phyloP scores from a whole-genome alignment of 2,329 filamentous ascomycete species.

The Fusarium torreyae region DNA sequence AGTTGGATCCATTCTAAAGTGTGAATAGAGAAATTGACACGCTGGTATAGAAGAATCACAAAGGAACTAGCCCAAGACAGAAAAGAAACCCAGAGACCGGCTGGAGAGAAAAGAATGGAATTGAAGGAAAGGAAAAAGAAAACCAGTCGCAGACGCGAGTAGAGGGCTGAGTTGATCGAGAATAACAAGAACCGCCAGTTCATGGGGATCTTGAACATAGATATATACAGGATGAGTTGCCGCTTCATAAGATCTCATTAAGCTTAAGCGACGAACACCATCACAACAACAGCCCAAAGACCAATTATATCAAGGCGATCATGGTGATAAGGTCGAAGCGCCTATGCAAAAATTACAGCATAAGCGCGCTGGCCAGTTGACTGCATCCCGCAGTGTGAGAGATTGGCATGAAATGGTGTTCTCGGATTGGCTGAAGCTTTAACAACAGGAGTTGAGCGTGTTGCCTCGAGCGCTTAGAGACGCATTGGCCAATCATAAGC shows the following conservation, averaged over 20 bases:
- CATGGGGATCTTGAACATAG: slow-evolving; percentile 25
- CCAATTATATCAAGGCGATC: slow-evolving; percentile 39
- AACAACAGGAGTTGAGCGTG: slow-evolving; percentile 16
- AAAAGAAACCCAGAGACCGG: slow-evolving; percentile 29
- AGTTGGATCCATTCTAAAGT: slow-evolving; percentile 29
- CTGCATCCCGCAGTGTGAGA: slow-evolving; percentile 38
- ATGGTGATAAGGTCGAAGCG: slow-evolving; percentile 42
- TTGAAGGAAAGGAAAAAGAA: slow-evolving; percentile 15
- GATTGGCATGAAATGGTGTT: slow-evolving; percentile 24
- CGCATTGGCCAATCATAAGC: slow-evolving; percentile 38
- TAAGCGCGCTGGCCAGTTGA: slow-evolving; percentile 44
- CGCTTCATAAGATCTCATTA: slow-evolving; percentile 26
- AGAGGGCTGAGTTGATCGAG: slow-evolving; percentile 6
- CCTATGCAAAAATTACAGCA: slow-evolving; percentile 46
- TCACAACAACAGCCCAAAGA: slow-evolving; percentile 10
- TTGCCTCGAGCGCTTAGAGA: slow-evolving; percentile 44
- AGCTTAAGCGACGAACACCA: slow-evolving; percentile 35
- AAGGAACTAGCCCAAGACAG: slow-evolving; percentile 17
- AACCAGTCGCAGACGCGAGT: slow-evolving; percentile 10
- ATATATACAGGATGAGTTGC: slow-evolving; percentile 44
- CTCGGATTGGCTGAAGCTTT: slow-evolving; percentile 40
- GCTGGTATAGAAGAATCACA: slow-evolving; percentile 4
- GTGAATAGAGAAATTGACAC: slow-evolving; percentile 5
- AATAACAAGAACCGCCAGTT: not conserved
- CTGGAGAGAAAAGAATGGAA: slow-evolving; percentile 25